phyloP scores from a whole-genome alignment of 1,139 yeast genomes.

The Suhomyces chickasaworum region DNA sequence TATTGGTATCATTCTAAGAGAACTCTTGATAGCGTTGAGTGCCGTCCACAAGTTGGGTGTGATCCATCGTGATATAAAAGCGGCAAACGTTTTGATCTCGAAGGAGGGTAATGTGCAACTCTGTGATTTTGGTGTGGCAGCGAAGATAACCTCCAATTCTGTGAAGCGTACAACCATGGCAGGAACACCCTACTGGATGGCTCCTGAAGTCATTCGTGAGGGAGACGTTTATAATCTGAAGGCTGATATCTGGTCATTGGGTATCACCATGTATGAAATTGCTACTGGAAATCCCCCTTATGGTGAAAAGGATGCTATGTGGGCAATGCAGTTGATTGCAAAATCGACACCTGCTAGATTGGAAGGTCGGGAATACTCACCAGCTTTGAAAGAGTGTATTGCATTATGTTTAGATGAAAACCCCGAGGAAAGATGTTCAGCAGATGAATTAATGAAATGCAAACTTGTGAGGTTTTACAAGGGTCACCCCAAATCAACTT shows the following conservation, averaged over 20 bases:
- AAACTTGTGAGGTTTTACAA: conserved; percentile 68
- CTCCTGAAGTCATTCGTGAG: conserved; percentile 95
- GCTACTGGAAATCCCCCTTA: conserved; percentile 98
- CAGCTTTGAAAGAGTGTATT: conserved; percentile 78
- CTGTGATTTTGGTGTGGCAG: conserved; percentile 97
- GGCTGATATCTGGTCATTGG: conserved; percentile 93
- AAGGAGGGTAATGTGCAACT: conserved; percentile 88
- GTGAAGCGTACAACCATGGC: conserved; percentile 87
- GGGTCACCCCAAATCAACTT: conserved; percentile 55
- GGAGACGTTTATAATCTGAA: conserved; percentile 84
- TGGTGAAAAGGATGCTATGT: conserved; percentile 89
- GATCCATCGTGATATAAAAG: conserved; percentile 93
- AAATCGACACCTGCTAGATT: conserved; percentile 92
- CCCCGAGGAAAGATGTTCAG: conserved; percentile 83
- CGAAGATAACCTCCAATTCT: conserved; percentile 76
- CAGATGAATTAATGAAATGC: conserved; percentile 79
- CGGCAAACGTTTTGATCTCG: conserved; percentile 89
- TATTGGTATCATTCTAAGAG: conserved; percentile 80
- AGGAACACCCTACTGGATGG: conserved; percentile 99
- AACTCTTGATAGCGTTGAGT: conserved; percentile 72
- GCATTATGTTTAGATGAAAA: conserved; percentile 93
- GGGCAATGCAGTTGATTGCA: conserved; percentile 93
- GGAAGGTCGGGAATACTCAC: conserved; percentile 84
- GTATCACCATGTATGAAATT: conserved; percentile 90
- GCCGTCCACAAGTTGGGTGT: conserved; percentile 88